Conservation (phyloP, 2,329 filamentous ascomycete genomes). For the Verticillium nonalfalfae region DNA sequence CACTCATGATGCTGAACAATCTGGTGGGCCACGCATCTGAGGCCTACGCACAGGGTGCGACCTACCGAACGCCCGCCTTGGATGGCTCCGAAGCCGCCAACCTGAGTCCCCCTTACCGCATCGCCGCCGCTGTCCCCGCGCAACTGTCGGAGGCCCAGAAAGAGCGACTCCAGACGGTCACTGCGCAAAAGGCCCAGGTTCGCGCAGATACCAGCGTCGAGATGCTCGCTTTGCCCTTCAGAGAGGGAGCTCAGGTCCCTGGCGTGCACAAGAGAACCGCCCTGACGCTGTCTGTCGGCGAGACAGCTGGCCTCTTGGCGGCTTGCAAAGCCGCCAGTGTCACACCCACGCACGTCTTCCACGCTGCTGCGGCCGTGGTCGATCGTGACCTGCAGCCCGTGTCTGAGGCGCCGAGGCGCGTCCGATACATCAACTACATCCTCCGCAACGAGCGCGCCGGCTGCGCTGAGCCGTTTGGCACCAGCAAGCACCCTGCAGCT, state of each 20-base stretch:
- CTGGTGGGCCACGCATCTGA: slow-evolving; percentile 16
- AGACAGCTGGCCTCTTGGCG: slow-evolving; percentile 13
- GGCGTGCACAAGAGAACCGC: slow-evolving; percentile 18
- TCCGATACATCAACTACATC: slow-evolving; percentile 22
- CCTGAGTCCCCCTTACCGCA: slow-evolving; percentile 19
- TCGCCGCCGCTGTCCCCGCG: slow-evolving; percentile 15
- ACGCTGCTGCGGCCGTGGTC: slow-evolving; percentile 22
- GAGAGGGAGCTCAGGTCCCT: slow-evolving; percentile 8
- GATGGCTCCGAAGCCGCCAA: slow-evolving; percentile 13
- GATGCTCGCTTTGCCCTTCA: slow-evolving; percentile 15
- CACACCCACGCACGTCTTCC: slow-evolving; percentile 24
- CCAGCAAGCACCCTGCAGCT: slow-evolving; percentile 14
- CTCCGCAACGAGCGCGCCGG: slow-evolving; percentile 21
- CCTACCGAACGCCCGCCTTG: slow-evolving; percentile 8
- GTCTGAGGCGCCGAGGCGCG: neutral
- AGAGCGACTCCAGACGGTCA: slow-evolving; percentile 8
- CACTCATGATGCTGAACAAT: slow-evolving; percentile 25
- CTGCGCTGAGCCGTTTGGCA: slow-evolving; percentile 17
- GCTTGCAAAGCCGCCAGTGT: slow-evolving; percentile 13
- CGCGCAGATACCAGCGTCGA: slow-evolving; percentile 1
- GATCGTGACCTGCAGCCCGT: slow-evolving; percentile 17
- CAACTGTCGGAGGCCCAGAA: slow-evolving; percentile 8
- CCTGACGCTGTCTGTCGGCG: slow-evolving; percentile 7
- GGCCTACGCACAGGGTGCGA: slow-evolving; percentile 11
- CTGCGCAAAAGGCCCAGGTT: slow-evolving; percentile 1